Base-by-base conservation (phyloP, 140 eudicot genomes). In the Stevia rebaudiana region DNA sequence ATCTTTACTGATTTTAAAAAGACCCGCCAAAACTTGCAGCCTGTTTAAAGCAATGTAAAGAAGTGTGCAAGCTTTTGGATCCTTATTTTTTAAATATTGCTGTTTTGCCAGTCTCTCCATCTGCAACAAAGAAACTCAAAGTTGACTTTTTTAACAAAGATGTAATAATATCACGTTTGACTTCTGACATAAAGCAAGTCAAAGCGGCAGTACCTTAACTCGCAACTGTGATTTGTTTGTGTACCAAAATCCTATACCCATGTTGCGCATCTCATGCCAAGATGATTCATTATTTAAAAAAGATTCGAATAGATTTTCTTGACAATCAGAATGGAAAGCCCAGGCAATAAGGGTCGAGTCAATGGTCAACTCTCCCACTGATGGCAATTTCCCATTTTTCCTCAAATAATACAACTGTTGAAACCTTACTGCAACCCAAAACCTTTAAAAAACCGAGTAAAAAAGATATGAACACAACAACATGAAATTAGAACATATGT, bases 271-370 rank as follows among this genome's bases (percentile, higher is more conserved):
- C 49, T 88, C 99, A 73, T 79, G 80, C 99, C 99, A 92, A 56
- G 90, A 81, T 50, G 99, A 80, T 58, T 81, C 96, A 25, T 68
- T 61, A 51, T 84, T 71, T 30, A 92, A 71, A 63, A 92, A 66
- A 53, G 96, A 77, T 73, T 60, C 79, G 66, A 83, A 83, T 82
- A 92, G 75, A 65, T 76, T 81, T 47, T 79, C 95, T 81, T 81
- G 99, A 68, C 97, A 92, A 72, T 92, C 99, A 53, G 99, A 92
- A 63, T 92, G 95, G 79, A 85, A 79, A 67, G 97, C 99, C 99
- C 97, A 92, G 18, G 78, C 94, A 31, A 83, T 77, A 51, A 83
- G 71, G 57, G 72, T 24, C 9, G 97, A 81, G 72, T 83, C 75
- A 72, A 83, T 76, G 74, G 68, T 81, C 67, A 83, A 59, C 72